Base-by-base conservation (phyloP, 2,329 filamentous ascomycete genomes). In the Colletotrichum tropicicola region DNA sequence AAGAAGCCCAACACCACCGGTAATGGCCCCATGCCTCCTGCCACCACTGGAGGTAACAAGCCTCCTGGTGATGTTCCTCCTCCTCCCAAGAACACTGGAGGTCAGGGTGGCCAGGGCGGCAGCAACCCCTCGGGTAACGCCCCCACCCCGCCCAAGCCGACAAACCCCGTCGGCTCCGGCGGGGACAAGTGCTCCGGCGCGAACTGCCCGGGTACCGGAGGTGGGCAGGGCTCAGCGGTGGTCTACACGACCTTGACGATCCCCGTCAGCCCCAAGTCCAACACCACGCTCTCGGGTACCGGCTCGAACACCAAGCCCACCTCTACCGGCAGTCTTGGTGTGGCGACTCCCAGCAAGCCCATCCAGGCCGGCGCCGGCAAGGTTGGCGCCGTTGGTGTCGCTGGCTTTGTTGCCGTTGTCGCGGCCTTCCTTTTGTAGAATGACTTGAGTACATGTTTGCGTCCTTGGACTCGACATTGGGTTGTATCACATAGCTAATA, bases 321-420 rank as follows among this genome's bases (percentile, higher is more conserved):
- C 23, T 45, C 39, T 19, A 55, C 56, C 45, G 44, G 43, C n/a
- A 52, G 41, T 12, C 21, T 54, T 25, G 35, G 27, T 32, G 43
- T 48, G 19, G 75, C 81, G 80, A 23, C 52, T 25, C 65, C 64
- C 13, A 68, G 59, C 45, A 55, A 57, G 32, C 59, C 65, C 8
- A 64, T 67, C 17, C 51, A 63, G 35, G 66, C 66, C 28, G 59
- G 64, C 19, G 66, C 66, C 9, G 41, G 30, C 51, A 68, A 67
- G 64, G 13, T 60, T 8, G 66, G 59, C 3, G 56, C 47, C 3
- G 28, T 67, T 23, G 56, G 66, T 19, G 13, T 56, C n/a, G 66
- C 64, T 17, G 59, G 55, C 43, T 19, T 65, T 2, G 58, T 47
- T 83, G 64, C 48, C 28, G 41, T 68, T 25, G 65, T 55, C 10